phyloP scores from a whole-genome alignment of 2,329 filamentous ascomycete species.

The Xylaria sp. region DNA sequence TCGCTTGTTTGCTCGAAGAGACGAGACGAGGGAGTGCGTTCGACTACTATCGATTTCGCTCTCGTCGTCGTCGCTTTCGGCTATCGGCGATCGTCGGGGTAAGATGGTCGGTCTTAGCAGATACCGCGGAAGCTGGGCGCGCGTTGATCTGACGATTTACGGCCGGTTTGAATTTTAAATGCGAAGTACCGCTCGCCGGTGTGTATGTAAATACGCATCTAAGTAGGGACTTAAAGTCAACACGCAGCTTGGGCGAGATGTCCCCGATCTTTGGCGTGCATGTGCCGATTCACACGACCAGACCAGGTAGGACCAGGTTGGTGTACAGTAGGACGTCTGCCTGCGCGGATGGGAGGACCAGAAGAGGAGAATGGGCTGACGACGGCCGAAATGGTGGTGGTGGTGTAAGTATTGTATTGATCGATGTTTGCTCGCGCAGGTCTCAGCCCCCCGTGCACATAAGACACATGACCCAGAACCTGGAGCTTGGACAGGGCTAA shows the following conservation, averaged over 20 bases:
- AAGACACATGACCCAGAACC: conserved; percentile 26
- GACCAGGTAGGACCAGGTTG: not conserved
- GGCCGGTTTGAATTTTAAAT: not conserved
- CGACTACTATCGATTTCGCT: not conserved
- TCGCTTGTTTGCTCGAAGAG: conserved; percentile 5
- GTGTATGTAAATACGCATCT: not conserved
- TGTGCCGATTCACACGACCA: not conserved
- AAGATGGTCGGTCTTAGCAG: not conserved
- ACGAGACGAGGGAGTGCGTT: not conserved
- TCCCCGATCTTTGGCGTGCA: not conserved
- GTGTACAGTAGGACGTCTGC: not conserved
- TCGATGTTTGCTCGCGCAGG: conserved; percentile 9
- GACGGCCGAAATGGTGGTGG: not conserved
- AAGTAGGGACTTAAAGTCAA: not conserved
- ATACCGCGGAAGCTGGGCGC: not conserved
- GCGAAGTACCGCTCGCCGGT: not conserved
- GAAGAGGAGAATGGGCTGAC: not conserved
- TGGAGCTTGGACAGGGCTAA: conserved; percentile 8
- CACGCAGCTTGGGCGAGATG: not conserved
- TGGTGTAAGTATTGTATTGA: not conserved
- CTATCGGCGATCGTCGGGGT: not conserved
- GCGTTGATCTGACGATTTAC: conserved; percentile 19
- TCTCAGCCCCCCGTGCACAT: conserved; percentile 1
- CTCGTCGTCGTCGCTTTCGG: not conserved
- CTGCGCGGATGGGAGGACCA: not conserved